Base-by-base conservation (phyloP, 495 filamentous ascomycete genomes). In the Talaromyces nanjingensis region DNA sequence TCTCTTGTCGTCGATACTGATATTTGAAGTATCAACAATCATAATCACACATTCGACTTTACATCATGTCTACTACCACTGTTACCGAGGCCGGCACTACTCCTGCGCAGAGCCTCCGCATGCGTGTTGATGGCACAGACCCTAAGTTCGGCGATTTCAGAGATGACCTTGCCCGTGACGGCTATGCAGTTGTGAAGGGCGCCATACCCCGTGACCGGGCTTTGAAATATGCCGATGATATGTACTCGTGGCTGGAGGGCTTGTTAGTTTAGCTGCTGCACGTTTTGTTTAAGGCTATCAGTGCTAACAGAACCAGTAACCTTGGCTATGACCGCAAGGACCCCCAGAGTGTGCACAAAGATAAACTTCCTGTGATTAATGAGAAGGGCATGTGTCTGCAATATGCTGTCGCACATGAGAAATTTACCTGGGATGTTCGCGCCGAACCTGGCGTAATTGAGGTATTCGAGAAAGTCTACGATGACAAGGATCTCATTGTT, bases 141-240 rank as follows among this genome's bases (percentile, higher is more conserved):
- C 33, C 33, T 1, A 37, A 37, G 11, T 37, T 37, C 49, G 71
- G 70, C 20, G 73, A 75, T 59, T 75, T 72, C 54, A 68, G 71
- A n/a, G 75, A 75, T 62, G 74, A 76, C 8, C 60, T 80, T 24
- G 66, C 68, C 31, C 62, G 69, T 12, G 67, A 80, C 61, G 79
- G 79, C 14, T 81, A 69, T 66, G 76, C 72, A 9, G 74, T 81
- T 3, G 72, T 80, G 60, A 81, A 80, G 62, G 75, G 75, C 12
- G 79, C 77, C 4, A 74, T 81, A 39, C 76, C 79, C 3, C 59
- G 59, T 14, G 75, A 76, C 22, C 69, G 69, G 12, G 79, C 79
- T 9, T 37, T 70, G 27, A 67, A 70, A 11, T 80, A 77, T 54
- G 69, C 72, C 12, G 68, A 73, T 31, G 33, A 69, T 25, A 74